A percentile compares a stretch with the other conserved stretches of the same genome.
These are phyloP conservation scores for Suillus variegatus DNA, from an alignment of 768 basidiomycete genomes.

Conservation along the genomic window DNA sequence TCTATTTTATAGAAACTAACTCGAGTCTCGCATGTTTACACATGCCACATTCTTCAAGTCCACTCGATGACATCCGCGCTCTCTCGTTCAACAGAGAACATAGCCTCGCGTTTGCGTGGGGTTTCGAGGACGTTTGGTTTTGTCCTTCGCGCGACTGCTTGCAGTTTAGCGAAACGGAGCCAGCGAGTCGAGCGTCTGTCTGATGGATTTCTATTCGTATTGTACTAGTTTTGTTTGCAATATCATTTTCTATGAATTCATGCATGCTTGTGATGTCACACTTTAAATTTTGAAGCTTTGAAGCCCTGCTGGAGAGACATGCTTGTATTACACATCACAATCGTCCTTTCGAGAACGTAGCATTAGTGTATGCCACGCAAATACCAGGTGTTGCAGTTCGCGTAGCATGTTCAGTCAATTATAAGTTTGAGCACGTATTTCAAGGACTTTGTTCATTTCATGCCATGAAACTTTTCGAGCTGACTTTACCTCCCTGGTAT, in stretches of 20 bases:
- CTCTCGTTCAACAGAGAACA: slow-evolving; percentile 73
- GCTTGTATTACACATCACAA: no score
- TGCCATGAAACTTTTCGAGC: slow-evolving; percentile 15
- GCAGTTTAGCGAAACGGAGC: slow-evolving; percentile 29
- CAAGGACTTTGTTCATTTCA: not conserved
- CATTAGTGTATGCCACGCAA: not conserved
- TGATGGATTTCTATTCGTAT: slow-evolving; percentile 49
- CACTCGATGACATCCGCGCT: slow-evolving; percentile 68
- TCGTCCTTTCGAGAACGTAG: no score
- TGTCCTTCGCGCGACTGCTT: slow-evolving; percentile 28
- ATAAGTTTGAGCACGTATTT: not conserved
- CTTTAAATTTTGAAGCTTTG: no score
- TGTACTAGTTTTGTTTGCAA: not conserved
- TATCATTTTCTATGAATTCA: no score
- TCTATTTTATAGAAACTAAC: slow-evolving; percentile 81
- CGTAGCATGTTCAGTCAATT: not conserved
- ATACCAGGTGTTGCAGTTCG: not conserved
- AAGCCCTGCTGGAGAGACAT: not conserved
- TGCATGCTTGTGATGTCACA: not conserved
- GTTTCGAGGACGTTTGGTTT: slow-evolving; percentile 69
- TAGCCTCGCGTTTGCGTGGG: slow-evolving; percentile 32
- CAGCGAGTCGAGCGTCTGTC: slow-evolving; percentile 65
- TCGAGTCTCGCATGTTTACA: slow-evolving; percentile 79
- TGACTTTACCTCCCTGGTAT: slow-evolving; percentile 23
- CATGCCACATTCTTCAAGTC: slow-evolving; percentile 73